Evolutionary conservation across 768 basidiomycete species (phyloP).

Genomic region (Melanogaster broomeanus): DNA sequence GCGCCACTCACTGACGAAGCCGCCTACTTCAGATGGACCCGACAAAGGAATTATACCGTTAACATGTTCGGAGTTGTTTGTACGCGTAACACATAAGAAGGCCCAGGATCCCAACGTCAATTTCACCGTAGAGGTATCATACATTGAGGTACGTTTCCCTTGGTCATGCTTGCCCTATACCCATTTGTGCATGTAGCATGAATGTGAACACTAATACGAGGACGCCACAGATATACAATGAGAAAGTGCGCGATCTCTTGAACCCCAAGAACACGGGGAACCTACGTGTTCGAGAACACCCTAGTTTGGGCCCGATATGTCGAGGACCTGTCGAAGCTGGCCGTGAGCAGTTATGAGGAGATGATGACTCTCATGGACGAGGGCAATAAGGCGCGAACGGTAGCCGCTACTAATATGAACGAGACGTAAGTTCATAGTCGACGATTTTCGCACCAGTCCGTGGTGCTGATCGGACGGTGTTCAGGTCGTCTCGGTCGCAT

Average conservation of each 20-base stretch:
- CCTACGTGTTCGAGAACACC: conserved; percentile 96
- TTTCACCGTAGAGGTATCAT: conserved; percentile 97
- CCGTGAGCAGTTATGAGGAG: conserved; percentile 88
- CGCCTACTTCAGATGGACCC: conserved; percentile 64
- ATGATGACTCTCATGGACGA: conserved; percentile 99
- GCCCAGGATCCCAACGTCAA: conserved; percentile 64
- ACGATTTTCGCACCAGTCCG: not conserved
- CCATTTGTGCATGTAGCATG: not conserved
- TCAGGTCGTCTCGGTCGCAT: conserved; percentile 92
- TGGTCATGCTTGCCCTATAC: not conserved
- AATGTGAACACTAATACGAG: not conserved
- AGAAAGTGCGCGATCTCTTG: conserved; percentile 95
- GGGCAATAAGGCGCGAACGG: conserved; percentile 97
- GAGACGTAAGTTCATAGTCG: conserved; percentile 73
- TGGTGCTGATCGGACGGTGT: conserved; percentile 7
- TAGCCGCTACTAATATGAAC: conserved; percentile 99
- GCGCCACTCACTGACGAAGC: conserved; percentile 4
- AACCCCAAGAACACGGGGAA: conserved; percentile 98
- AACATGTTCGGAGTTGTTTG: conserved; percentile 91
- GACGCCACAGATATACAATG: conserved; percentile 82
- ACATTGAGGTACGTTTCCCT: conserved; percentile 72
- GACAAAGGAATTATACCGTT: conserved; percentile 99
- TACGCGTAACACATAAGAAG: conserved; percentile 70
- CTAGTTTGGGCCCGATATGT: conserved; percentile 97
- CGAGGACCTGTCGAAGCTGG: conserved; percentile 93